phyloP scores from a whole-genome alignment of 176 grass and related monocot genomes.

The Pharus latifolius region DNA sequence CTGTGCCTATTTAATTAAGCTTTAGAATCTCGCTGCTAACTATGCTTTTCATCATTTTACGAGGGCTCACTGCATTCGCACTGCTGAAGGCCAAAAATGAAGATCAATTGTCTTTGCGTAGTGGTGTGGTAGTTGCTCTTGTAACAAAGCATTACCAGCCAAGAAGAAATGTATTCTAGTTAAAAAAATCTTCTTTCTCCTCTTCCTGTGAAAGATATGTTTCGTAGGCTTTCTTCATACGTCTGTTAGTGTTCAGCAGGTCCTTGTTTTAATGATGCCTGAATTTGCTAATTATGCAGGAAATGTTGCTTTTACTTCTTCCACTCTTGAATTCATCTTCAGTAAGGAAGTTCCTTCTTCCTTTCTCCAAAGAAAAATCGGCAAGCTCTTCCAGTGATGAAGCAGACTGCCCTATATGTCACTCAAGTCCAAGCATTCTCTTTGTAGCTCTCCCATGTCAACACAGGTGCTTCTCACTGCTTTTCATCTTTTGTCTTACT shows the following conservation, averaged over 20 bases:
- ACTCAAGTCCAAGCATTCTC: constrained; percentile 67
- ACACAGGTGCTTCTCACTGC: constrained; percentile 51
- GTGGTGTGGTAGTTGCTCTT: background rate
- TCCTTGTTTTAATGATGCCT: background rate
- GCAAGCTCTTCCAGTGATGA: constrained; percentile 54
- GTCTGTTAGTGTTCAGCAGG: background rate
- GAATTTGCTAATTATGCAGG: constrained; percentile 45
- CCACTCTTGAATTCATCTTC: constrained; percentile 90
- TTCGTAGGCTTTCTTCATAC: background rate
- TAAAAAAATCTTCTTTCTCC: no score
- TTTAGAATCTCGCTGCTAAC: no score
- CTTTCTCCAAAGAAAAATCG: constrained; percentile 89
- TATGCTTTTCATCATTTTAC: background rate
- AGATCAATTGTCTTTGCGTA: background rate
- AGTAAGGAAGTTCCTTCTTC: constrained; percentile 75
- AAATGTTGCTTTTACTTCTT: constrained; percentile 99
- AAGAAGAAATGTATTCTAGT: no score
- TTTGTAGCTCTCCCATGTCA: constrained; percentile 82
- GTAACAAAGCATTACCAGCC: background rate
- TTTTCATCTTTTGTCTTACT: background rate
- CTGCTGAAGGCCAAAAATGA: background rate
- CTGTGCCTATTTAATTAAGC: background rate
- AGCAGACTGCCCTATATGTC: constrained; percentile 69
- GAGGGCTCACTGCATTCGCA: background rate
- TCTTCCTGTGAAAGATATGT: no score